Percentiles rank a stretch among this genome's conserved stretches.
Evolutionary conservation across 352 stramenopile genomes (phyloP).

Genomic region (Globisporangium polare): DNA sequence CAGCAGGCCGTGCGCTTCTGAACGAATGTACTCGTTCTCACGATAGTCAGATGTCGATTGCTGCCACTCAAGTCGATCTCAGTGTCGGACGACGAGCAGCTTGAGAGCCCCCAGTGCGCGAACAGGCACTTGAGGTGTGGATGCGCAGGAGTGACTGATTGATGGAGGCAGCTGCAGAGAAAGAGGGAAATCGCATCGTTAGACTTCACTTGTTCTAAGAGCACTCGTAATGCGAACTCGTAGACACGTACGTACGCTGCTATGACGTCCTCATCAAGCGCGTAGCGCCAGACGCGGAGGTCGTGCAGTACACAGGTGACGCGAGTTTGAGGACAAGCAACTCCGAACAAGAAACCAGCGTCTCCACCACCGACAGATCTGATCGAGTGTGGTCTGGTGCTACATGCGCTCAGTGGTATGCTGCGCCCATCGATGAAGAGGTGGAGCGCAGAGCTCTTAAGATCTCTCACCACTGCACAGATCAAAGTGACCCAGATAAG

Average conservation of each 20-base stretch:
- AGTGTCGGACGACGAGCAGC: slow-evolving; percentile 1
- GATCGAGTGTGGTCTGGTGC: no score
- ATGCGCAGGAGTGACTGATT: slow-evolving; percentile 3
- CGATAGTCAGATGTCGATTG: slow-evolving; percentile 4
- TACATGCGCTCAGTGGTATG: no score
- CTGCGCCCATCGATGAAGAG: slow-evolving; percentile 7
- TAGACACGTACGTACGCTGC: background rate
- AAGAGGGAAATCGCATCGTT: background rate
- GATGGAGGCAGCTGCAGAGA: slow-evolving; percentile 1
- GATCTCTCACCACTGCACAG: background rate
- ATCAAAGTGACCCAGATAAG: background rate
- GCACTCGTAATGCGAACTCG: background rate
- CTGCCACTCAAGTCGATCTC: slow-evolving; percentile 21
- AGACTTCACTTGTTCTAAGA: background rate
- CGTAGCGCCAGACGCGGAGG: slow-evolving; percentile 15
- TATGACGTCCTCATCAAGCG: background rate
- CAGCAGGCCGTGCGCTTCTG: background rate
- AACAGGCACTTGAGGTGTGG: background rate
- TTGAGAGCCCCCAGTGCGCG: slow-evolving; percentile 16
- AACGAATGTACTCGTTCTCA: background rate
- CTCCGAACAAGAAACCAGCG: slow-evolving; percentile 4
- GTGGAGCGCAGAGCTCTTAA: background rate
- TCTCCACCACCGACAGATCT: no score
- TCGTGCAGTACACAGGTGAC: slow-evolving; percentile 13
- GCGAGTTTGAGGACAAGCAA: background rate